phyloP scores from a whole-genome alignment of 306 rosid genomes.

The Luffa acutangula region DNA sequence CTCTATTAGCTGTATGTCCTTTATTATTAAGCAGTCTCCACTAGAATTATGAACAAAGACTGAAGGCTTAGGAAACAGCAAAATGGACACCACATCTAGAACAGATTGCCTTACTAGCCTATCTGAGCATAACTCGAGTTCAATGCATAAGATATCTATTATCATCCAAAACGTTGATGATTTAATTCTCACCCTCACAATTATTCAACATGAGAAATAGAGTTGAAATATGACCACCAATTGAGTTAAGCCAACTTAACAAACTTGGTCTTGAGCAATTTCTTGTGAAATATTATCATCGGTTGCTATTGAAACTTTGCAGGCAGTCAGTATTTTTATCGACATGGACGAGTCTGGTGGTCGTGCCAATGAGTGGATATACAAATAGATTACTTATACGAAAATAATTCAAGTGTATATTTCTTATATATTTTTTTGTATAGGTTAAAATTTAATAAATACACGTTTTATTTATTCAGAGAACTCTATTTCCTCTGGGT shows the following conservation, averaged over 20 bases:
- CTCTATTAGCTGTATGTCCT: conserved; percentile 4
- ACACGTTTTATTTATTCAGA: neutral
- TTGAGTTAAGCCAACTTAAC: neutral
- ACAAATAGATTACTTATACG: conserved; percentile 36
- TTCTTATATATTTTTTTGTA: neutral
- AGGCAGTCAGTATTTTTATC: conserved; percentile 96
- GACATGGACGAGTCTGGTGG: conserved; percentile 95
- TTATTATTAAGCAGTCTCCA: neutral
- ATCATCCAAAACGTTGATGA: neutral
- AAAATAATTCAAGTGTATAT: neutral
- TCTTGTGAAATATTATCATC: neutral
- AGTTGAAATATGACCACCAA: neutral
- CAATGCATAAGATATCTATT: neutral
- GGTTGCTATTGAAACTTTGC: conserved; percentile 14
- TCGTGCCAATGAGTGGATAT: conserved; percentile 85
- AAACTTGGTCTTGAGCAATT: neutral
- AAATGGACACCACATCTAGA: neutral
- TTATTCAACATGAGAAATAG: neutral
- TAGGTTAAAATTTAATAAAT: neutral
- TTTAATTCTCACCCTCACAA: neutral
- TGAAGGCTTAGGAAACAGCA: neutral
- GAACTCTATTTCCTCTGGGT: neutral
- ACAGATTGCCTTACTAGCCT: neutral
- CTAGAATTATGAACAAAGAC: neutral
- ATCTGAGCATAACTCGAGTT: neutral